phyloP scores from a whole-genome alignment of 768 basidiomycete species.

The Russula sp. region DNA sequence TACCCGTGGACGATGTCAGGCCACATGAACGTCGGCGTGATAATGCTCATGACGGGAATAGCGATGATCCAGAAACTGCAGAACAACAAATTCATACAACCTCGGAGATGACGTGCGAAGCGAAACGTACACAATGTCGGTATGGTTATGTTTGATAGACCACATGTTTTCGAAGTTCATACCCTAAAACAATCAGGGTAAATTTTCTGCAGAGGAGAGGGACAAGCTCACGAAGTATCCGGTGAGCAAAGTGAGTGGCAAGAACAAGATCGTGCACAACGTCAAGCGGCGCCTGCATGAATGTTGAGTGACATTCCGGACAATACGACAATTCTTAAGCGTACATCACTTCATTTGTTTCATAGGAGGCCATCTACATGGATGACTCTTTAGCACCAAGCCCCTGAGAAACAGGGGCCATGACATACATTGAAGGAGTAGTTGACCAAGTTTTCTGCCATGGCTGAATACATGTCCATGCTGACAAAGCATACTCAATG shows the following conservation, averaged over 20 bases:
- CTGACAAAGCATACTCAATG: constrained; percentile 67
- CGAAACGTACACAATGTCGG: constrained; percentile 30
- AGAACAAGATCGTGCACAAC: constrained; percentile 65
- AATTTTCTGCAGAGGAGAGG: neutral
- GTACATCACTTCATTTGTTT: constrained; percentile 74
- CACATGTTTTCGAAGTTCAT: constrained; percentile 63
- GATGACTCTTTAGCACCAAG: constrained; percentile 6
- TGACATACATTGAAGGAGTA: constrained; percentile 68
- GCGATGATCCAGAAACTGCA: constrained; percentile 66
- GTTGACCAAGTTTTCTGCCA: constrained; percentile 67
- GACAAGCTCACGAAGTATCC: constrained; percentile 60
- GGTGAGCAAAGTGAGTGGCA: constrained; percentile 66
- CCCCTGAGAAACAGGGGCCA: neutral
- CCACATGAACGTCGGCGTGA: constrained; percentile 52
- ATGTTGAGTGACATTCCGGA: constrained; percentile 10
- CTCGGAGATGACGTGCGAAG: constrained; percentile 5
- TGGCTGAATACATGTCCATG: constrained; percentile 69
- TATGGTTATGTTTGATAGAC: constrained; percentile 42
- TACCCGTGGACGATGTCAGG: constrained; percentile 47
- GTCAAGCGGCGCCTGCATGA: constrained; percentile 57
- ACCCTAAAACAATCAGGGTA: constrained; percentile 42
- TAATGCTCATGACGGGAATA: constrained; percentile 53
- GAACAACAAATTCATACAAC: neutral
- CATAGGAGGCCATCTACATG: constrained; percentile 61
- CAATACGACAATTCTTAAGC: constrained; percentile 29